Base-by-base conservation (phyloP, 768 basidiomycete species). In the Cubamyces sp. region DNA sequence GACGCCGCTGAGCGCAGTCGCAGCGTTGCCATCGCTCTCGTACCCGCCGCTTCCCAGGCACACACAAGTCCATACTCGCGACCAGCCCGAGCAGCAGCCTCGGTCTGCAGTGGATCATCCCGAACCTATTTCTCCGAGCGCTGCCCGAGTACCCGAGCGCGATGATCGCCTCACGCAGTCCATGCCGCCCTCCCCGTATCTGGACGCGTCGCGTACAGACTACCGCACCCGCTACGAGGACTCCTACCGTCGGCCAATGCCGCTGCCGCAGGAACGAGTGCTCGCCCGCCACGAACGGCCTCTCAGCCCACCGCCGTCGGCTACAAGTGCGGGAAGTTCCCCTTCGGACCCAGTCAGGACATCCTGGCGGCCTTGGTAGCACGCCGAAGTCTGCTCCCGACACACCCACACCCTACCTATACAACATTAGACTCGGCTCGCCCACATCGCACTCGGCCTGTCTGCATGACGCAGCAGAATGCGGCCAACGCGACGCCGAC, bases 301-400 rank as follows among this genome's bases (percentile, higher is more conserved):
- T 7, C 58, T 60, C 34, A 64, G 63, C 30, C 63, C 63, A 2
- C 63, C 63, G 37, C 63, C 30, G 21, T 64, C 63, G 48, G 54
- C 54, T 6, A 56, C 62, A 14, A 59, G 57, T 37, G 54, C 63
- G 42, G 41, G 52, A 37, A 56, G 43, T 41, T 64, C 63, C 5
- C 63, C 63, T n/a, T 45, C 54, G 3, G 63, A 64, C 12, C 18
- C 54, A 5, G 53, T 28, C 19, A 51, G 62, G 53, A 5, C 62
- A 9, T 54, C 57, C 43, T 64, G 62, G 62, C 37, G 62, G 19
- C 62, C 62, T 16, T 64, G 62, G 62, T 64, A 54, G 48, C 34
- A 34, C 6, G 9, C 34, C 6, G 5, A 5, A 34, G 1, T 9
- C 4, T 7, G 34, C 34, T 34, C 34, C 11, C 34, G 34, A 34